Evolutionary conservation across 805 yeast species (phyloP), one percentile per base, ranked within the genome.

Genomic region (Metschnikowia lochheadii): DNA sequence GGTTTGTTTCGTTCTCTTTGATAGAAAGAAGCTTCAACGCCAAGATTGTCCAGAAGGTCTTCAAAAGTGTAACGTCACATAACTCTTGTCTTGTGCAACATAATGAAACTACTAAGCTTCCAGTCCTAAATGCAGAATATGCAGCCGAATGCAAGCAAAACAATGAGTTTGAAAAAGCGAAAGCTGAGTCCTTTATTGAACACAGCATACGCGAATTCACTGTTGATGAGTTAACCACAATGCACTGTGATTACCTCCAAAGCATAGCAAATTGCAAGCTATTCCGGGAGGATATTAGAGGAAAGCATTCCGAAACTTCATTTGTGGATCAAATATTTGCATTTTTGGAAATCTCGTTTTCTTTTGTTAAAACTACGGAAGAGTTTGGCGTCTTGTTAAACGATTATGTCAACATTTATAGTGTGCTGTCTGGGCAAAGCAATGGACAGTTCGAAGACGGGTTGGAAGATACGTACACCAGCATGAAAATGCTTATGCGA

Each of bases 1-100:
- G 66, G 33, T 78, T 72, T 53, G 66, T 80, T 17, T 69, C 76
- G 17, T 70, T 63, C 54, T 81, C 78, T 49, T 63, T 80, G 15
- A 76, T 80, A 34, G 82, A 79, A 35, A 60, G 62, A 21, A 74
- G 66, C 49, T 73, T 66, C 49, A 51, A 67, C 15, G 52, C 54
- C 32, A 53, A 62, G 17, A 55, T 70, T 8, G 54, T 57, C 6
- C 53, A 56, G 33, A 61, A 59, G 45, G 52, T 67, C 14, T 66
- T 67, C 55, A 49, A 46, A 26, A 32, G 21, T 1, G 38, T 47
- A 3, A 20, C 49, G 13, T 43, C 42, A 15, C 42, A 35, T n/a
- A 44, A 39, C 17, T 20, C 47, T 15, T 18, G 34, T 17, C 23
- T 14, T 11, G 33, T 7, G 8, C 23, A 35, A 33, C 46, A 23